Evolutionary conservation across 352 stramenopile genomes (phyloP).

Genomic region (Phytophthora nicotianae): DNA sequence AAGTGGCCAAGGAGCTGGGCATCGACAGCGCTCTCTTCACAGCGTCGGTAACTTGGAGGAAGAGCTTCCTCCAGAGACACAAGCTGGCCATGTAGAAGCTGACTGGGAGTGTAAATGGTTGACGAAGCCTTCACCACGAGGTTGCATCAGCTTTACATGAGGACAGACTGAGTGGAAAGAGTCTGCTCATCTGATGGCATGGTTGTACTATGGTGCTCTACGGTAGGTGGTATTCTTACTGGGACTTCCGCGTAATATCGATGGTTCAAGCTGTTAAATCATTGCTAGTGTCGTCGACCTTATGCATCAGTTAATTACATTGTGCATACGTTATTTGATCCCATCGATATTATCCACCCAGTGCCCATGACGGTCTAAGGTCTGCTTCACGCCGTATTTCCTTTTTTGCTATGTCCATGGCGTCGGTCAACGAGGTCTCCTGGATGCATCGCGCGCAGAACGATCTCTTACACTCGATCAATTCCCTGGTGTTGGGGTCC

Average conservation of each 20-base stretch:
- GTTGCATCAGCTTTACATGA: not conserved
- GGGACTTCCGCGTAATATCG: not conserved
- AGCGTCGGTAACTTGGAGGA: constrained; percentile 35
- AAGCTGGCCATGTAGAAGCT: constrained; percentile 27
- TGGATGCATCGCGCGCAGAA: constrained; percentile 32
- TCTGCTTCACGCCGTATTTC: constrained; percentile 10
- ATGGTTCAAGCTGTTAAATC: not conserved
- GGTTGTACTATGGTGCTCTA: not conserved
- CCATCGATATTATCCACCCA: not conserved
- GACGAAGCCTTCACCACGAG: not conserved
- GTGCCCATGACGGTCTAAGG: not conserved
- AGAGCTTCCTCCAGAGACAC: constrained; percentile 40
- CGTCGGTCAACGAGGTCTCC: constrained; percentile 18
- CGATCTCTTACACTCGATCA: constrained; percentile 21
- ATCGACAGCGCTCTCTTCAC: constrained; percentile 36
- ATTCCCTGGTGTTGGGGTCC: not conserved
- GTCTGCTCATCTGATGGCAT: not conserved
- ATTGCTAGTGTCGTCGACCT: not conserved
- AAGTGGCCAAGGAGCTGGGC: constrained; percentile 40
- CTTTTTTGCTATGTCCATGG: constrained; percentile 17
- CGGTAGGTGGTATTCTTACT: no score
- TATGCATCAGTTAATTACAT: not conserved
- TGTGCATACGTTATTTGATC: not conserved
- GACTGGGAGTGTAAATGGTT: not conserved
- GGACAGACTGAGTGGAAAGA: not conserved